A percentile compares a stretch with the other conserved stretches of the same genome.
These are phyloP conservation scores for Arthroderma uncinatum DNA, from an alignment of 2,329 filamentous ascomycete genomes.

Conservation along the genomic window DNA sequence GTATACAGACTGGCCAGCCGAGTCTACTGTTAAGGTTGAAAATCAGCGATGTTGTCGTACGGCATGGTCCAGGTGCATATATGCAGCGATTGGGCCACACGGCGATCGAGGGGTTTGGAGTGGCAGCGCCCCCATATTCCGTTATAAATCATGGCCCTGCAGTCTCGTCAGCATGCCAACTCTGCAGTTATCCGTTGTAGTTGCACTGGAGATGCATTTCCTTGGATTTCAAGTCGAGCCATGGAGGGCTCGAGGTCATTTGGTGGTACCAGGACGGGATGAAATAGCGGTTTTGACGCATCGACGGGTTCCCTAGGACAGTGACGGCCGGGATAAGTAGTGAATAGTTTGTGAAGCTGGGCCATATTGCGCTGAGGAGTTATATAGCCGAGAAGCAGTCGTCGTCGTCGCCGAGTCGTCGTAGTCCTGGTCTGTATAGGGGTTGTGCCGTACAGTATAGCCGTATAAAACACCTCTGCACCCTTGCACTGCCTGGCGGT, in stretches of 20 bases:
- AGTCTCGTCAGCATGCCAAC: not conserved
- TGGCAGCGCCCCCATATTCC: not conserved
- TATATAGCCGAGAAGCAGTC: no score
- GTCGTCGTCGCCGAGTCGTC: no score
- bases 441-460: no score
- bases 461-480: no score
- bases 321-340: no score
- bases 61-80: not conserved
- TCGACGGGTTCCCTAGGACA: no score
- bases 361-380: no score
- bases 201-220: not conserved
- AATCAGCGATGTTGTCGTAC: not conserved
- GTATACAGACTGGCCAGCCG: not conserved
- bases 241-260: no score
- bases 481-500: no score
- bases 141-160: not conserved
- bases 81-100: not conserved
- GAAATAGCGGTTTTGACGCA: not conserved
- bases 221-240: not conserved
- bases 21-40: no score
- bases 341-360: no score
- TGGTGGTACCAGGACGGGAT: not conserved
- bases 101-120: not conserved
- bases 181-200: not conserved
- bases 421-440: no score